These are phyloP conservation scores for Fusarium staphyleae DNA, from an alignment of 2,329 filamentous ascomycete genomes.

Conservation along the genomic window DNA sequence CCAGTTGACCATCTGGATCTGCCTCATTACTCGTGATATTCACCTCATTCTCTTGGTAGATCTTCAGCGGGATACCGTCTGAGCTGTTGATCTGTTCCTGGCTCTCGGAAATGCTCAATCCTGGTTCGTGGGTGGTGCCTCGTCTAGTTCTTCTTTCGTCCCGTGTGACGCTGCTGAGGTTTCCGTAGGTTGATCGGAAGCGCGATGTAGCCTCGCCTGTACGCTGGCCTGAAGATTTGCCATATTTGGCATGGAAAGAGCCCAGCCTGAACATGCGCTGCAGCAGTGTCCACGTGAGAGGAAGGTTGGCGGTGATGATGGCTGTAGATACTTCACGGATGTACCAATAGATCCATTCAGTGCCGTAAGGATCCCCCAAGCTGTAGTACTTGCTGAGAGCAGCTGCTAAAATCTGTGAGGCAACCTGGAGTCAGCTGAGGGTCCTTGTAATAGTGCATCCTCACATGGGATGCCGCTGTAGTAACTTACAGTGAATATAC, in stretches of 20 bases:
- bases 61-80: conserved; percentile 46
- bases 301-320: conserved; percentile 54
- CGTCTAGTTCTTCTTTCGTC: conserved; percentile 18
- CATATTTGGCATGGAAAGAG: conserved; percentile 40
- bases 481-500: conserved; percentile 52
- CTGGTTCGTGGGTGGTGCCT: conserved; percentile 19
- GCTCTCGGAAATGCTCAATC: conserved; percentile 43
- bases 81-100: conserved; percentile 49
- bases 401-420: conserved; percentile 33
- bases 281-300: conserved; percentile 53
- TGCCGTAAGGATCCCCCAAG: conserved; percentile 49
- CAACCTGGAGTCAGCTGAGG: not conserved
- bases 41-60: conserved; percentile 49
- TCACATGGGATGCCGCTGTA: not conserved
- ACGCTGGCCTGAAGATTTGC: conserved; percentile 36
- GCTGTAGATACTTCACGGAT: conserved; percentile 55
- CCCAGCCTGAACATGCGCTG: conserved; percentile 47
- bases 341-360: conserved; percentile 54
- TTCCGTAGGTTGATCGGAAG: conserved; percentile 35
- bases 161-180: conserved; percentile 34
- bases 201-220: conserved; percentile 35
- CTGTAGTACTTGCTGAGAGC: conserved; percentile 52
- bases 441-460: too few relatives aligned
- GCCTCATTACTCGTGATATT: conserved; percentile 37
- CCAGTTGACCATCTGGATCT: not conserved